These are phyloP conservation scores for Diospyros lotus DNA, from an alignment of 148 eudicot genomes.

Conservation along the genomic window DNA sequence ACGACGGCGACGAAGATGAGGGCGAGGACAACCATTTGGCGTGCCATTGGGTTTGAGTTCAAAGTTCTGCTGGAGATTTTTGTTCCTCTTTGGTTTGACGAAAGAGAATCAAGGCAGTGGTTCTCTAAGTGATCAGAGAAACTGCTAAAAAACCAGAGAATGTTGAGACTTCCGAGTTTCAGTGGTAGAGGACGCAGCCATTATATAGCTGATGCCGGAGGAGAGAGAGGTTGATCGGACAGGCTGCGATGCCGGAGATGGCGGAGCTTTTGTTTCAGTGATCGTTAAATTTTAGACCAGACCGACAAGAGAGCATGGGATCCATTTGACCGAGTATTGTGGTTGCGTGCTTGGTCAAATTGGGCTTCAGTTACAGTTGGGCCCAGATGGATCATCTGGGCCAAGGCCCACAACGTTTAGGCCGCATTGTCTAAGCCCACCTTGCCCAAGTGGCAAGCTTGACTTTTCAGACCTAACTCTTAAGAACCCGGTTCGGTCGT, in stretches of 20 bases:
- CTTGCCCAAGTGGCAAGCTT: too few relatives aligned
- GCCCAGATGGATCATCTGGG: background rate
- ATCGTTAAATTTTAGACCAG: background rate
- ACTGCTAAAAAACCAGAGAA: too few relatives aligned
- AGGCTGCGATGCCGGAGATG: background rate
- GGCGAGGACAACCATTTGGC: conserved; percentile 15
- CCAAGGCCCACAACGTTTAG: too few relatives aligned
- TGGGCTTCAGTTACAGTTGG: background rate
- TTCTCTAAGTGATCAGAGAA: conserved; percentile 15
- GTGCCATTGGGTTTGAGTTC: conserved; percentile 11
- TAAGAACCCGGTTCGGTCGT: background rate
- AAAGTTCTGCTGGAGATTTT: background rate
- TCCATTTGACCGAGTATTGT: background rate
- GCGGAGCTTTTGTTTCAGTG: background rate
- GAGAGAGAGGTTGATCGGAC: too few relatives aligned
- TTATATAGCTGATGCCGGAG: too few relatives aligned
- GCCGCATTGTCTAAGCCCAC: too few relatives aligned
- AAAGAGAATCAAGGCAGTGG: background rate
- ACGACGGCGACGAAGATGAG: conserved; percentile 13
- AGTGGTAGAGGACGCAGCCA: too few relatives aligned
- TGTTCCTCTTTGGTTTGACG: background rate
- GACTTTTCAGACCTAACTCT: too few relatives aligned
- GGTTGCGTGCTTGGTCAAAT: background rate
- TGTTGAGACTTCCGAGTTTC: too few relatives aligned
- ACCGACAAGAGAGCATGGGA: background rate